Percentiles rank a stretch among this genome's conserved stretches.
phyloP scores from a whole-genome alignment of 2,329 filamentous ascomycete species.

The Penicillium freii region DNA sequence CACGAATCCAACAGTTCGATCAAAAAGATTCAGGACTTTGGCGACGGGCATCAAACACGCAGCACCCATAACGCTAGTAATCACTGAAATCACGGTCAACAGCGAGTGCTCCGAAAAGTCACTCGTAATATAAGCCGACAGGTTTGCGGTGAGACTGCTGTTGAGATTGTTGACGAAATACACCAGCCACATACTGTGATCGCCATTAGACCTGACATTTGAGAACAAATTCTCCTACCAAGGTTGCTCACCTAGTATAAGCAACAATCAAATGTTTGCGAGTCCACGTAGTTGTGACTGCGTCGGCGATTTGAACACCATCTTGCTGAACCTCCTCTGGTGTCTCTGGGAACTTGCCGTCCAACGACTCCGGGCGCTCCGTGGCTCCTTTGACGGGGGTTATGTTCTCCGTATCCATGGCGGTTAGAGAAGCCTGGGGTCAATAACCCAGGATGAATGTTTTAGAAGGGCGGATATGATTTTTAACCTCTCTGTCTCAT shows the following conservation, averaged over 20 bases:
- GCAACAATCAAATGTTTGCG: constrained; percentile 39
- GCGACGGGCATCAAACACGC: constrained; percentile 59
- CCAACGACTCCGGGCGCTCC: neutral
- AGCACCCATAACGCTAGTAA: constrained; percentile 56
- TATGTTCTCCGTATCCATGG: neutral
- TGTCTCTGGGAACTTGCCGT: neutral
- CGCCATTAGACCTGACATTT: constrained; percentile 11
- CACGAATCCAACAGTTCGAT: constrained; percentile 57
- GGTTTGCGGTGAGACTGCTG: constrained; percentile 37
- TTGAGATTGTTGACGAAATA: constrained; percentile 45
- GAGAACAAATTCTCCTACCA: constrained; percentile 40
- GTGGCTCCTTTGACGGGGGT: neutral
- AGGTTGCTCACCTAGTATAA: constrained; percentile 49
- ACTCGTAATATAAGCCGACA: constrained; percentile 53
- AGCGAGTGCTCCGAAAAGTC: constrained; percentile 55
- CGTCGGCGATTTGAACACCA: constrained; percentile 26
- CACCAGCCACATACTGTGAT: constrained; percentile 43
- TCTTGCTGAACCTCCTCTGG: constrained; percentile 17
- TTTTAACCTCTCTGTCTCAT: neutral
- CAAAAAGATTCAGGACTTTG: constrained; percentile 63
- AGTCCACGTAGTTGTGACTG: constrained; percentile 35
- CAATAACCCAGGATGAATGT: neutral
- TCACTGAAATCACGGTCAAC: constrained; percentile 54
- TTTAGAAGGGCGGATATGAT: neutral
- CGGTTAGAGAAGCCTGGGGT: neutral